These are phyloP conservation scores for Arabidopsis thaliana DNA, from an alignment of 345 rosid species.

Conservation along the genomic window TAIR10.1 NC_003076.8:19223001-19223500, in stretches of 20 bases:
- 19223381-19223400: constrained; percentile 67
- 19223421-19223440: constrained; percentile 60
- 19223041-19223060: constrained; percentile 81
- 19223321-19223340: constrained; percentile 61
- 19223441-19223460: constrained; percentile 60
- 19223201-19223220: constrained; percentile 54
- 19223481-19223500: constrained; percentile 79
- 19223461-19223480: constrained; percentile 77
- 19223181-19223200: constrained; percentile 20
- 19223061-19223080: constrained; percentile 53
- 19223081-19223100: constrained; percentile 46
- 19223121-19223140: constrained; percentile 3
- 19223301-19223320: constrained; percentile 58
- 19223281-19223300: constrained; percentile 53
- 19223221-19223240: constrained; percentile 51
- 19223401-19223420: constrained; percentile 73
- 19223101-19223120: constrained; percentile 49
- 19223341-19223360: constrained; percentile 88
- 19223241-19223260: constrained; percentile 45
- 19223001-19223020: constrained; percentile 95
- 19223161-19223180: background rate
- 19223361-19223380: constrained; percentile 73
- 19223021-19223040: constrained; percentile 89
- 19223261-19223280: constrained; percentile 49
- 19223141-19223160: background rate